Evolutionary conservation across 257 asterid genomes (phyloP), one percentile per base, ranked within the genome.

Genomic region (Przewalskia tangutica): DNA sequence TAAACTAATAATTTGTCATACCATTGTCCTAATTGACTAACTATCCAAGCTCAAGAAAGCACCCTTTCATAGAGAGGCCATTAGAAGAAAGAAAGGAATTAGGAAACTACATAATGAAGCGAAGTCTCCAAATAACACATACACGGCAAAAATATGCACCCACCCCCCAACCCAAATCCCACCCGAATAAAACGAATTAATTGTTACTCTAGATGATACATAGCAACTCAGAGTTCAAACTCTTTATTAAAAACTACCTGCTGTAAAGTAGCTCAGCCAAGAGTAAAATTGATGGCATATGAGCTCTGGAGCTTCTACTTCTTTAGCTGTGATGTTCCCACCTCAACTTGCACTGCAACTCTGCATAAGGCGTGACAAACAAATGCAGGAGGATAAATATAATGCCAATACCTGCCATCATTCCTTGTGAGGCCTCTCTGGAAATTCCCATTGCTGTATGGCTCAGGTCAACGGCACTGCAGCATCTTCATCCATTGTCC

Each of bases 401-500:
- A 77, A 81, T 53, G 77, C 81, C 78, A 73, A 75, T 89, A 90
- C 94, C 97, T 89, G 90, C 81, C 73, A 59, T 40, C 51, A 38
- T 38, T 58, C n/a, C 63, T 16, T 5, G 81, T 81, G 46, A 82
- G 32, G 54, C 27, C 66, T 73, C 6, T 16, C 20, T 53, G 81
- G 58, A 27, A 67, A 40, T 68, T 62, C 7, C 76, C 13, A n/a
- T 27, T 18, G 17, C 34, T 18, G 0, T 4, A 14, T 1, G 62
- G 11, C 58, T 86, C 81, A 88, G 73, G 90, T 82, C 77, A 80
- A 82, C 68, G 90, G 84, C 83, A 83, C 36, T 4, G 85, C 82
- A n/a, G 88, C 80, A n/a, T 88, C 92, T 82, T 88, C 88, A 8
- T 88, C 90, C 92, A 89, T 89, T 7, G 90, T 94, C 97, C 96